Conservation (phyloP, 108 stramenopile species). For the Licmophora abbreviata region DNA sequence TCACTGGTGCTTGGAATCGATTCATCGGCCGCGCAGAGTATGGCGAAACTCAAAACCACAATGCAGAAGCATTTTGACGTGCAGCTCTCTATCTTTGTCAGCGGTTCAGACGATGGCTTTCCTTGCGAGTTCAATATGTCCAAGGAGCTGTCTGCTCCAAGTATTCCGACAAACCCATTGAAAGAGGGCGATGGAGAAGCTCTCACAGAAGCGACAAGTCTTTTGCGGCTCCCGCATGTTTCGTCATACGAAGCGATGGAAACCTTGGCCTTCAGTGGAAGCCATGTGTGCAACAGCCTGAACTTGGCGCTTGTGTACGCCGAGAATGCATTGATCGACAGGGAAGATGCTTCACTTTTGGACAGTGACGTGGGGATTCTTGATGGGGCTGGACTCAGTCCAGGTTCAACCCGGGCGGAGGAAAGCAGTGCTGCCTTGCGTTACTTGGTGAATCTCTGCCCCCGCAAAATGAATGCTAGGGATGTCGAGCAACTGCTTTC, state of each 20-base stretch:
- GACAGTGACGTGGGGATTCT: background rate
- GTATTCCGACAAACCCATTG: background rate
- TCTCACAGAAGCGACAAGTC: background rate
- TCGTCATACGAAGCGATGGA: background rate
- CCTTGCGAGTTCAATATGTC: slow-evolving; percentile 39
- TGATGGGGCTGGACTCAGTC: too few species aligned
- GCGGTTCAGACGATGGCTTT: slow-evolving; percentile 55
- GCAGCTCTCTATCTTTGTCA: slow-evolving; percentile 47
- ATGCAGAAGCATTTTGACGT: slow-evolving; percentile 32
- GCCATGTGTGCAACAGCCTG: slow-evolving; percentile 39
- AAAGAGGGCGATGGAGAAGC: background rate
- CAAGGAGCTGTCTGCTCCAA: slow-evolving; percentile 16
- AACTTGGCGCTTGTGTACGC: slow-evolving; percentile 59
- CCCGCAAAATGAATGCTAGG: background rate
- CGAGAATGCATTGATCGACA: slow-evolving; percentile 49
- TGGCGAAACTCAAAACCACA: slow-evolving; percentile 46
- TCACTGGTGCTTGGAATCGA: slow-evolving; percentile 59
- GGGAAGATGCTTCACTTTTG: slow-evolving; percentile 24
- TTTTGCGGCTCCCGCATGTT: background rate
- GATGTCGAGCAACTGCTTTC: slow-evolving; percentile 13
- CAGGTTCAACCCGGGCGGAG: background rate
- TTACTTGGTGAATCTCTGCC: background rate
- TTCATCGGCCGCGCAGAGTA: slow-evolving; percentile 58
- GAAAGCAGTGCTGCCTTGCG: background rate
- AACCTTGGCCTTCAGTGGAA: slow-evolving; percentile 9